Base-by-base conservation (phyloP, 2,329 filamentous ascomycete genomes). In the Xylariaceae sp. region DNA sequence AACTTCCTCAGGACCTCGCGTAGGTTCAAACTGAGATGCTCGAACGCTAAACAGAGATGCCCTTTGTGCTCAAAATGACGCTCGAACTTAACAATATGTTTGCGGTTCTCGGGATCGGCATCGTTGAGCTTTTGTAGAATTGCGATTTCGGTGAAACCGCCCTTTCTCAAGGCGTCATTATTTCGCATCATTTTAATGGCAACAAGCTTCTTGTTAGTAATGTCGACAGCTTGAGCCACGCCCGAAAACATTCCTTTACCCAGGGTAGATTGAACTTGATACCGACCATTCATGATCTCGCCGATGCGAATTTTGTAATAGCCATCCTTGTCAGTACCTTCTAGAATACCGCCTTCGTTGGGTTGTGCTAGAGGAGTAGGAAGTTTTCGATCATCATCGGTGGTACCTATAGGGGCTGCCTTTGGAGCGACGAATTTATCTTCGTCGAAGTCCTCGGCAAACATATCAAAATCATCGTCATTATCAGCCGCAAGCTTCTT, bases 171-270 rank as follows among this genome's bases (percentile, higher is more conserved):
- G 12, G 89, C 88, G 67, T 96, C 92, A 65, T 99, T 97, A 71
- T 95, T 95, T 59, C 94, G 88, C 72, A 97, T 95, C 64, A 99
- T 94, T 74, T 99, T 99, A 78, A 99, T 88, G 21, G 94, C 94
- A 30, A 97, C 92, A n/a, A 88, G 70, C 63, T 83, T 81, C 65
- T 85, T 86, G 54, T 80, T 88, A 46, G 83, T 84, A 19, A 86
- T 81, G 70, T 96, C 92, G 58, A 83, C 80, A 19, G 94, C 94
- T 60, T 90, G 85, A 49, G 94, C 90, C n/a, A 99, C 94, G 8
- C 90, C 91, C 0, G 94, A 95, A 70, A 96, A 99, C 80, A 96
- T 96, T 64, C 94, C 94, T 71, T 89, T 91, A 59, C 94, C 94
- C 19, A 99, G 79, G 49, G 86, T 86, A 54, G 92, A 84, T 69